Conservation (phyloP, 345 rosid genomes). For the Sisymbrium altissimum region DNA sequence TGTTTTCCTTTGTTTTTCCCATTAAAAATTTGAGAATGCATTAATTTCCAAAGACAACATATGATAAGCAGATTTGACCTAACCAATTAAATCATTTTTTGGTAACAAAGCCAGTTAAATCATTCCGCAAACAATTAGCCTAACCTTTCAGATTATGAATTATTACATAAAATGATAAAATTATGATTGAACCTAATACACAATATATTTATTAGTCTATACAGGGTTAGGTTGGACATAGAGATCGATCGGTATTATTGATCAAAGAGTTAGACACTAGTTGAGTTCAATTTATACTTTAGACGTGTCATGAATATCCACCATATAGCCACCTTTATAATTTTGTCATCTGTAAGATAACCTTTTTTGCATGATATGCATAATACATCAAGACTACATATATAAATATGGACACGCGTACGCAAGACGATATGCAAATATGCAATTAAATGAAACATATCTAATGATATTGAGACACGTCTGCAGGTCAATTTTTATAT, state of each 20-base stretch:
- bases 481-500: not conserved
- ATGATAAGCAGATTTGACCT: not conserved
- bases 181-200: not conserved
- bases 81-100: not conserved
- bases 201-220: not conserved
- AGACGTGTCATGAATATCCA: constrained; percentile 1
- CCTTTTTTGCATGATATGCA: constrained; percentile 3
- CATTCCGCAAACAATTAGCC: not conserved
- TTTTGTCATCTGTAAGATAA: not conserved
- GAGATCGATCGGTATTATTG: not conserved
- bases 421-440: constrained; percentile 3
- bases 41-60: not conserved
- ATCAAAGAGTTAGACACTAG: constrained; percentile 18
- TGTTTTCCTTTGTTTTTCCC: no score
- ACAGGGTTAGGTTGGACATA: constrained; percentile 7
- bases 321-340: constrained; percentile 1
- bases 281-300: not conserved
- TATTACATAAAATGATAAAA: no score
- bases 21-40: no score
- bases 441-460: constrained; percentile 1
- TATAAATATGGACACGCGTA: not conserved
- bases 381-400: not conserved
- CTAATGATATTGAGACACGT: not conserved
- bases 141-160: not conserved
- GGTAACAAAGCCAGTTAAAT: no score